A percentile compares a stretch with the other conserved stretches of the same genome.
Conservation (phyloP, 1,284 basidiomycete genomes). For the Ceratobasidium sp. region DNA sequence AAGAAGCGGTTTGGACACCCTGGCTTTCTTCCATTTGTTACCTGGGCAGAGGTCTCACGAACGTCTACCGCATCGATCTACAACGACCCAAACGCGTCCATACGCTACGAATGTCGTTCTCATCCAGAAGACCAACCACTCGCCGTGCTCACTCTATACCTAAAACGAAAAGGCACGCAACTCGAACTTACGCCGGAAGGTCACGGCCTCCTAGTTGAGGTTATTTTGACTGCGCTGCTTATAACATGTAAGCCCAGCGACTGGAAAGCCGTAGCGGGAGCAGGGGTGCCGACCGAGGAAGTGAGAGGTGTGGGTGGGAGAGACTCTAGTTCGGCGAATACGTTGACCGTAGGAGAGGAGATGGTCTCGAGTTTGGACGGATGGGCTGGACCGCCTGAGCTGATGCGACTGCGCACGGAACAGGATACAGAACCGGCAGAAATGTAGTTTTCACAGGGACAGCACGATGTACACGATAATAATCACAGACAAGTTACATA, state of each 20-base stretch:
- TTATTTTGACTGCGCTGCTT: slow-evolving; percentile 4
- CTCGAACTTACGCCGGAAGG: slow-evolving; percentile 25
- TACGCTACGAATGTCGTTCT: slow-evolving; percentile 16
- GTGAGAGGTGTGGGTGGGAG: neutral
- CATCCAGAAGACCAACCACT: neutral
- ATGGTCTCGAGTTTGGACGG: slow-evolving; percentile 30
- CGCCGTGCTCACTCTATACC: slow-evolving; percentile 1
- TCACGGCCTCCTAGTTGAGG: neutral
- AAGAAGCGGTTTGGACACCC: neutral
- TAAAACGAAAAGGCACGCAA: slow-evolving; percentile 7
- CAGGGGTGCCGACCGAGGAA: slow-evolving; percentile 1
- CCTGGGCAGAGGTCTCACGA: slow-evolving; percentile 2
- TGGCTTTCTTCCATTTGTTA: neutral
- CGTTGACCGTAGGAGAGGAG: slow-evolving; percentile 13
- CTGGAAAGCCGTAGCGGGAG: slow-evolving; percentile 18
- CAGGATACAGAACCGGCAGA: neutral
- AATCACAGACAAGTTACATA: too few species aligned
- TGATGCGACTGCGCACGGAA: slow-evolving; percentile 10
- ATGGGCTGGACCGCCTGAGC: slow-evolving; percentile 18
- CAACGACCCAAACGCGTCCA: slow-evolving; percentile 1
- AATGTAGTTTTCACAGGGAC: too few species aligned
- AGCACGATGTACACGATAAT: too few species aligned
- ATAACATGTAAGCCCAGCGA: neutral
- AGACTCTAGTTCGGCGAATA: neutral
- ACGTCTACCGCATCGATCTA: slow-evolving; percentile 26